Evolutionary conservation across 2,329 filamentous ascomycete genomes (phyloP).

Genomic region (Phyllosticta citriasiana): DNA sequence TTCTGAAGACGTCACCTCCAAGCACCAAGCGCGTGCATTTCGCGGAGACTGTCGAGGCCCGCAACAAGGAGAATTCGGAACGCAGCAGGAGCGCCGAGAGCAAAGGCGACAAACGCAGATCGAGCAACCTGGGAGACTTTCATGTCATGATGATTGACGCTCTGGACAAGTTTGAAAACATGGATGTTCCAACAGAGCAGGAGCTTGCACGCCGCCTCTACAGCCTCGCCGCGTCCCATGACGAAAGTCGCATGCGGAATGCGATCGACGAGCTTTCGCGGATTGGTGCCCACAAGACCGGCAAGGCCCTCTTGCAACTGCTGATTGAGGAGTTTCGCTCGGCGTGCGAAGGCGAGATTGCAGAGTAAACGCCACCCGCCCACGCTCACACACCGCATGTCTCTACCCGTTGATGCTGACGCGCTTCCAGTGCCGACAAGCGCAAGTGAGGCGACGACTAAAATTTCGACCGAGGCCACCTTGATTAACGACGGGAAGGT

Average conservation of each 20-base stretch:
- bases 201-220: background rate
- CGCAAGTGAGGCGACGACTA: background rate
- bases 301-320: background rate
- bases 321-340: conserved; percentile 2
- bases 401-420: background rate
- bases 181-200: background rate
- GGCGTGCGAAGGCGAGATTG: conserved; percentile 3
- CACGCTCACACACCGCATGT: background rate
- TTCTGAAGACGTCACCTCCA: background rate
- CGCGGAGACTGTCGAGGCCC: background rate
- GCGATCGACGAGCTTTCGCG: background rate
- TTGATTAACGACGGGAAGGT: background rate
- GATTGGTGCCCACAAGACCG: conserved; percentile 1
- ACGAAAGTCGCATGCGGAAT: background rate
- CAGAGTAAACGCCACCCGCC: background rate
- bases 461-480: background rate
- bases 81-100: background rate
- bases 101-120: background rate
- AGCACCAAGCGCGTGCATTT: conserved; percentile 2
- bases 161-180: background rate
- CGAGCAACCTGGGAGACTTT: conserved; percentile 1
- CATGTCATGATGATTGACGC: background rate
- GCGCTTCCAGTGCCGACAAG: background rate
- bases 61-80: background rate
- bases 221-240: background rate